Evolutionary conservation across 192 early-diverging fungal species (phyloP), one percentile per base, ranked within the genome.

Genomic region (Backusella macrospora): DNA sequence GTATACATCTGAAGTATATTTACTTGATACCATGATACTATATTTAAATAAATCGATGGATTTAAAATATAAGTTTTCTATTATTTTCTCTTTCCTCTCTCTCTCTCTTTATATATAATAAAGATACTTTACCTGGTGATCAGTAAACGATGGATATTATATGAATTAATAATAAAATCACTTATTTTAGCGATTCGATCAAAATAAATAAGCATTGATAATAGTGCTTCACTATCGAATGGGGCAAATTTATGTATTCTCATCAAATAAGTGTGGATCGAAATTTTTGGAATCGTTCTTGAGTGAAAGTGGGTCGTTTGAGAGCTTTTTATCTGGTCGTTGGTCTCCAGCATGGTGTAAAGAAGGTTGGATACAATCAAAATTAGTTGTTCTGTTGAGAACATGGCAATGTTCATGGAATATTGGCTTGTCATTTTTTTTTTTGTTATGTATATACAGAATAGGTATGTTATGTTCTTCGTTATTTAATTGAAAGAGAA

Each of bases 1-100:
- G 63, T 91, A 92, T 2, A 90, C 78, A 76, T 93, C 92, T 1
- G 89, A 91, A 45, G 84, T 85, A 59, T 90, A 91, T 75, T 93
- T 93, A 66, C 84, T 85, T 6, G 91, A 90, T 4, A 92, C 84
- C 18, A 89, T 82, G 15, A 93, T 85, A 39, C 86, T 86, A 63
- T 40, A 68, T 34, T 46, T 45, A 68, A 44, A 44, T 10, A 67
- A 15, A 10, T 18, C 43, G 10, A 48, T 26, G 48, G 63, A 37
- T 13, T 68, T 10, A 39, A 39, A 16, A 14, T 18, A 55, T 21
- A 65, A 18, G n/a, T 16, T 16, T 62, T 29, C 59, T 29, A 29
- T 62, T 34, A 0, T 34, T 34, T 34, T 34, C 29, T 34, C 2
- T 34, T 34, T 2, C 2, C 29, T 34, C 29, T 34, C 29, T 34